Evolutionary conservation across 129 eudicot genomes (phyloP).

Genomic region (Saussurea involucrata): DNA sequence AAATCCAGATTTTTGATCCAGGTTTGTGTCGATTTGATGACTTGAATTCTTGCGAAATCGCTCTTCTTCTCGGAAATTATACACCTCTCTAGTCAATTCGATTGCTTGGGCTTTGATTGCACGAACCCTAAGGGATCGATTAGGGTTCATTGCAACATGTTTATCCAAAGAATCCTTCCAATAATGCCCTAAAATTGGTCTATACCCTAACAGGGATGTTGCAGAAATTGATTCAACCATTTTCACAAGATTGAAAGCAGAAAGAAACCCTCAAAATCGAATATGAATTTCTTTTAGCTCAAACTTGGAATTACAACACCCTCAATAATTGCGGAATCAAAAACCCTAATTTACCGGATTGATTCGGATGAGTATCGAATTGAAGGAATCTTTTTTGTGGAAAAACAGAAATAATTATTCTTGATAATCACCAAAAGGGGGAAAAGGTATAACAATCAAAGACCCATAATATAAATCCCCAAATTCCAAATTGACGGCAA

Average conservation of each 20-base stretch:
- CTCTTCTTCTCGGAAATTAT: conserved; percentile 44
- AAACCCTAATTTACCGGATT: conserved; percentile 15
- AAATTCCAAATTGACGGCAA: conserved; percentile 20
- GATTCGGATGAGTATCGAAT: conserved; percentile 13
- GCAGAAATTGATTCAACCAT: conserved; percentile 79
- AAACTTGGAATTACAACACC: conserved; percentile 4
- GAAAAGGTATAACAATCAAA: conserved; percentile 22
- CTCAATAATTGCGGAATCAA: conserved; percentile 1
- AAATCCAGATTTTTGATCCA: conserved; percentile 42
- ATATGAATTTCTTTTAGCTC: neutral
- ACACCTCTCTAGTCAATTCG: conserved; percentile 78
- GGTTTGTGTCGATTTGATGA: conserved; percentile 27
- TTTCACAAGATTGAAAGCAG: conserved; percentile 18
- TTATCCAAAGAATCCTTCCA: conserved; percentile 32
- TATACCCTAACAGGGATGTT: conserved; percentile 56
- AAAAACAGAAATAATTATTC: conserved; percentile 22
- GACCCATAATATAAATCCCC: conserved; percentile 3
- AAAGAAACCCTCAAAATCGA: conserved; percentile 6
- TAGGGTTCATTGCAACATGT: conserved; percentile 21
- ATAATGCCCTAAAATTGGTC: conserved; percentile 35
- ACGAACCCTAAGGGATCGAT: conserved; percentile 23
- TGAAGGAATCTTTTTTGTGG: conserved; percentile 20
- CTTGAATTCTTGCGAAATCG: conserved; percentile 19
- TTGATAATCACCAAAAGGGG: conserved; percentile 17
- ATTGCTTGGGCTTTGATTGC: conserved; percentile 62